phyloP scores from a whole-genome alignment of 164 flowering plant species.

The Dillenia suffruticosa region DNA sequence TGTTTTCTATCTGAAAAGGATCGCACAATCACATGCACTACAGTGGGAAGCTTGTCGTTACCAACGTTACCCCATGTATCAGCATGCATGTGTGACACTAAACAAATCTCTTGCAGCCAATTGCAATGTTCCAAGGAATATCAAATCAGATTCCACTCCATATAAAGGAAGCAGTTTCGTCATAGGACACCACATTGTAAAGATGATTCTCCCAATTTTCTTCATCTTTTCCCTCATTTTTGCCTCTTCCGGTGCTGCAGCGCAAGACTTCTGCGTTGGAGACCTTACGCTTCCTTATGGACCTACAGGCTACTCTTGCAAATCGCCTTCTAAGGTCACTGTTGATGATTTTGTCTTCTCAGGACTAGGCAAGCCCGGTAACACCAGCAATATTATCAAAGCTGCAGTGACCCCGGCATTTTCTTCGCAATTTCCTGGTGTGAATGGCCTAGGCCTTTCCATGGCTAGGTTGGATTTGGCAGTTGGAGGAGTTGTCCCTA shows the following conservation, averaged over 20 bases:
- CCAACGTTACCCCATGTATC: background rate
- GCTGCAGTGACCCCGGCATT: slow-evolving; percentile 80
- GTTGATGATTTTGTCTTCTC: slow-evolving; percentile 57
- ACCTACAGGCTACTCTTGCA: slow-evolving; percentile 79
- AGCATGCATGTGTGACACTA: slow-evolving; percentile 10
- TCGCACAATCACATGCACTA: slow-evolving; percentile 17
- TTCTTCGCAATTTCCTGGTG: slow-evolving; percentile 49
- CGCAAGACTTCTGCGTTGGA: slow-evolving; percentile 77
- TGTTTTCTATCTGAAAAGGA: slow-evolving; percentile 7
- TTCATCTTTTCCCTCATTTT: slow-evolving; percentile 27
- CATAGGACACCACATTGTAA: background rate
- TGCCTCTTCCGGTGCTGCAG: slow-evolving; percentile 26
- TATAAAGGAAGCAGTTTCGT: slow-evolving; percentile 7
- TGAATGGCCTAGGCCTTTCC: slow-evolving; percentile 82
- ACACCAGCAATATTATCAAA: slow-evolving; percentile 67
- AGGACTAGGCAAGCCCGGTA: slow-evolving; percentile 51
- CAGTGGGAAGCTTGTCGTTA: slow-evolving; percentile 20
- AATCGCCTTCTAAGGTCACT: slow-evolving; percentile 36
- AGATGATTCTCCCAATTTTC: slow-evolving; percentile 20
- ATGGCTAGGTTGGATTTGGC: slow-evolving; percentile 68
- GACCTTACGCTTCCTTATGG: slow-evolving; percentile 37
- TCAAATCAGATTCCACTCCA: background rate
- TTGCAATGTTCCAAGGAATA: background rate
- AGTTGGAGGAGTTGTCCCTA: slow-evolving; percentile 57
- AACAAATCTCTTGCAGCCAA: background rate